Evolutionary conservation across 495 filamentous ascomycete species (phyloP).

Genomic region (Tuber borchii): DNA sequence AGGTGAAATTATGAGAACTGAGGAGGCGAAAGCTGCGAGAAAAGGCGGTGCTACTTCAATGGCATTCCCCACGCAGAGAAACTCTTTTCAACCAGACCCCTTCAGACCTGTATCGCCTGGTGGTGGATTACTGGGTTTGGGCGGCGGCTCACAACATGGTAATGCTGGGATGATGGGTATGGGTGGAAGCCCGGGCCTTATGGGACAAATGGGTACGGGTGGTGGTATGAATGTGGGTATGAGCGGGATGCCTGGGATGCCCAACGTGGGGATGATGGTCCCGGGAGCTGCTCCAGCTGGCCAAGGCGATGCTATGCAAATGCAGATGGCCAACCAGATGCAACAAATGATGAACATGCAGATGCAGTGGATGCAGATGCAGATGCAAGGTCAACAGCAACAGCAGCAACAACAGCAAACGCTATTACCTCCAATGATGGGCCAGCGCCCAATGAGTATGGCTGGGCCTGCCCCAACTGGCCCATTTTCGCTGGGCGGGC

Average conservation of each 20-base stretch:
- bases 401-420: slow-evolving; percentile 30
- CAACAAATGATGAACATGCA: slow-evolving; percentile 54
- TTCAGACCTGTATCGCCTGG: slow-evolving; percentile 42
- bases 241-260: slow-evolving; percentile 44
- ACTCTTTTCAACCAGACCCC: slow-evolving; percentile 35
- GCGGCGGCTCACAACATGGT: slow-evolving; percentile 43
- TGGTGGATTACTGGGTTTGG: slow-evolving; percentile 44
- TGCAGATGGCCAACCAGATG: slow-evolving; percentile 85
- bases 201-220: slow-evolving; percentile 39
- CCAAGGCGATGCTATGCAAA: slow-evolving; percentile 66
- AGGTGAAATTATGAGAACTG: slow-evolving; percentile 70
- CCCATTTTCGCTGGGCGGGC: slow-evolving; percentile 21
- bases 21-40: slow-evolving; percentile 41
- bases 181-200: slow-evolving; percentile 38
- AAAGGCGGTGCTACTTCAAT: slow-evolving; percentile 28
- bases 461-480: slow-evolving; percentile 19
- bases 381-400: slow-evolving; percentile 39
- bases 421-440: slow-evolving; percentile 32
- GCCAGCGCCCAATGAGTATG: slow-evolving; percentile 40
- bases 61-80: slow-evolving; percentile 25
- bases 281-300: slow-evolving; percentile 46
- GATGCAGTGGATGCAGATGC: slow-evolving; percentile 35
- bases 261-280: slow-evolving; percentile 41
- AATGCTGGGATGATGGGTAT: slow-evolving; percentile 46
- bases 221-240: slow-evolving; percentile 28